Conservation (phyloP, 2,329 filamentous ascomycete species). For the Tolypocladium tundrense region DNA sequence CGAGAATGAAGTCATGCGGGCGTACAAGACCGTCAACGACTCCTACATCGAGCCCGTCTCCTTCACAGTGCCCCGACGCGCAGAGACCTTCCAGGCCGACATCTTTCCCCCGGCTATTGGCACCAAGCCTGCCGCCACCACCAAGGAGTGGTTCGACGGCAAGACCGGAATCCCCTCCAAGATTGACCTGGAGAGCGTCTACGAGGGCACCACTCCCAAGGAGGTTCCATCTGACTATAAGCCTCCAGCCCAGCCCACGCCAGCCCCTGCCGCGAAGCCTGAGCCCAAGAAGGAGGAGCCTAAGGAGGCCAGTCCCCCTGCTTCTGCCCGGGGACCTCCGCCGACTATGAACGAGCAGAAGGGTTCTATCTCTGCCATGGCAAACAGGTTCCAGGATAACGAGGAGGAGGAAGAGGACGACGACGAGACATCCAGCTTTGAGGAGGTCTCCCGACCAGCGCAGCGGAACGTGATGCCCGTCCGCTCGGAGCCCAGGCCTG, state of each 20-base stretch:
- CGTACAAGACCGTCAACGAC: conserved; percentile 96
- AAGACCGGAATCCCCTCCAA: conserved; percentile 79
- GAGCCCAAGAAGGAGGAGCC: conserved; percentile 25
- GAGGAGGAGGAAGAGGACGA: conserved; percentile 53
- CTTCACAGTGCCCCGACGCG: conserved; percentile 88
- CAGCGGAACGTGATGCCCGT: conserved; percentile 42
- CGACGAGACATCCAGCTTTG: conserved; percentile 71
- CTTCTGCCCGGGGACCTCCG: conserved; percentile 35
- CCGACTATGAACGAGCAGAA: conserved; percentile 77
- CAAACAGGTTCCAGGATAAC: conserved; percentile 75
- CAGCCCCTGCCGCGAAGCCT: conserved; percentile 31
- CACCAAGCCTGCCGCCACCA: conserved; percentile 67
- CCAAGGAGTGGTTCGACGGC: conserved; percentile 76
- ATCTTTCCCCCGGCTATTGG: conserved; percentile 86
- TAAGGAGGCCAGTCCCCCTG: conserved; percentile 45
- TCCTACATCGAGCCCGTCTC: conserved; percentile 91
- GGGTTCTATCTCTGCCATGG: conserved; percentile 74
- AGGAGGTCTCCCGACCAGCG: conserved; percentile 68
- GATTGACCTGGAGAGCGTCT: conserved; percentile 87
- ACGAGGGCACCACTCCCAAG: conserved; percentile 70
- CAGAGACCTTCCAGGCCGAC: conserved; percentile 92
- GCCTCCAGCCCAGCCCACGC: conserved; percentile 36
- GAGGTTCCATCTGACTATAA: conserved; percentile 66
- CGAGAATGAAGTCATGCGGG: conserved; percentile 92
- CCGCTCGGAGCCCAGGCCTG: conserved; percentile 29